Base-by-base conservation (phyloP, 148 eudicot species). In the Amaranthus hypochondriacus region DNA sequence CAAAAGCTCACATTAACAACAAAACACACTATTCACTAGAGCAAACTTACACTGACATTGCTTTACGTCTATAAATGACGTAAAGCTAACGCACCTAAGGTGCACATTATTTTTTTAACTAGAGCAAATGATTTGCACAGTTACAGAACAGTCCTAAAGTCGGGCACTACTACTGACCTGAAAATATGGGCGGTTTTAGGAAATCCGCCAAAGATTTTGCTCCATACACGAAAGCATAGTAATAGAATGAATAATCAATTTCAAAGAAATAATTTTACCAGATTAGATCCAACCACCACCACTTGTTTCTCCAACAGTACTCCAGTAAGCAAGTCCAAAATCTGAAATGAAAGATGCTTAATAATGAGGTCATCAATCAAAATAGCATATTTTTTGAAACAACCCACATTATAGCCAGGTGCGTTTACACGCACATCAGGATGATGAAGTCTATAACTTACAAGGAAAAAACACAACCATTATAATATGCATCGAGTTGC, bases 271-370 rank as follows among this genome's bases (percentile, higher is more conserved):
- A 61, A 59, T 78, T 28, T 70, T 64, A 94, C 98, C 96, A 90
- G 84, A 82, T 95, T 95, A 71, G 89, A 90, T 80, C 92, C 87
- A 58, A 85, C 74, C 5, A 95, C 80, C 3, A 89, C 84, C 71
- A 95, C 86, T 89, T 95, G 99, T 76, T 92, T 95, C 74, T 95
- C 99, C 77, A 92, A 85, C 75, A 95, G 78, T n/a, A 92, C 96
- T 72, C 91, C 97, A 10, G 97, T 73, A 69, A 95, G 62, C 82
- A 92, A 80, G 66, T 89, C 82, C 77, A 95, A 73, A 75, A 95
- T 83, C 98, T 95, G 89, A 72, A 81, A 76, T 73, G 73, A 57
- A 48, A 42, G 72, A 73, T 52, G 50, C 14, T 15, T 12, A 56
- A 57, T 48, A 9, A 43, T 62, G 47, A 71, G 46, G n/a, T 4